A percentile compares a stretch with the other conserved stretches of the same genome.
Conservation (phyloP, 305 asterid genomes). For the Fraxinus albicans region DNA sequence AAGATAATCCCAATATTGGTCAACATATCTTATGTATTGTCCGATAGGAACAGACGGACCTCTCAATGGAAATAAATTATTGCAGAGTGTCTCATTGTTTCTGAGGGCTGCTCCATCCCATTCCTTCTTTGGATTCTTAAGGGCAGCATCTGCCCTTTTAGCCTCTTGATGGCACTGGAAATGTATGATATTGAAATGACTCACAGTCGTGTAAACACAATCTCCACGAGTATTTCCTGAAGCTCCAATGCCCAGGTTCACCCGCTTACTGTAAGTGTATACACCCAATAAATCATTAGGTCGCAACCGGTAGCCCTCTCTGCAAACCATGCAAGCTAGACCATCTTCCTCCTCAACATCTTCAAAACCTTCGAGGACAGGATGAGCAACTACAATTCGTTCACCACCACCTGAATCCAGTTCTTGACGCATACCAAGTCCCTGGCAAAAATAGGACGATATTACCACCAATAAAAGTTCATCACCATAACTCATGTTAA, state of each 20-base stretch:
- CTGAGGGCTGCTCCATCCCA: conserved; percentile 99
- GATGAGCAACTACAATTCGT: conserved; percentile 85
- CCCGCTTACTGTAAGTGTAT: conserved; percentile 94
- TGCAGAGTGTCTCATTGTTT: conserved; percentile 95
- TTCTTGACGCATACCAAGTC: conserved; percentile 92
- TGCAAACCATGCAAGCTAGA: conserved; percentile 98
- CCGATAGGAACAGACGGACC: conserved; percentile 83
- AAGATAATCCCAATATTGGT: conserved; percentile 98
- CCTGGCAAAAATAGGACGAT: conserved; percentile 48
- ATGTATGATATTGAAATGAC: conserved; percentile 98
- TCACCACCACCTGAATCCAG: conserved; percentile 87
- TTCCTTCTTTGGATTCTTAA: conserved; percentile 86
- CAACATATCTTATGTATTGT: conserved; percentile 81
- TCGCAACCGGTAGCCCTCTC: conserved; percentile 91
- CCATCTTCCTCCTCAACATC: conserved; percentile 97
- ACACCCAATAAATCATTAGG: conserved; percentile 86
- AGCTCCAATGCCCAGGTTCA: conserved; percentile 82
- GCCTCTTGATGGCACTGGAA: conserved; percentile 99
- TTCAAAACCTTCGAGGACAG: conserved; percentile 85
- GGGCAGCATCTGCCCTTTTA: conserved; percentile 94
- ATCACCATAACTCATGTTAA: not conserved
- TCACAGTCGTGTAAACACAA: conserved; percentile 95
- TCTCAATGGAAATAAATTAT: conserved; percentile 85
- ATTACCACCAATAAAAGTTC: not conserved
- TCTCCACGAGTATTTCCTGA: conserved; percentile 95